Conservation (phyloP, 306 rosid genomes). For the Hippophae rhamnoides region DNA sequence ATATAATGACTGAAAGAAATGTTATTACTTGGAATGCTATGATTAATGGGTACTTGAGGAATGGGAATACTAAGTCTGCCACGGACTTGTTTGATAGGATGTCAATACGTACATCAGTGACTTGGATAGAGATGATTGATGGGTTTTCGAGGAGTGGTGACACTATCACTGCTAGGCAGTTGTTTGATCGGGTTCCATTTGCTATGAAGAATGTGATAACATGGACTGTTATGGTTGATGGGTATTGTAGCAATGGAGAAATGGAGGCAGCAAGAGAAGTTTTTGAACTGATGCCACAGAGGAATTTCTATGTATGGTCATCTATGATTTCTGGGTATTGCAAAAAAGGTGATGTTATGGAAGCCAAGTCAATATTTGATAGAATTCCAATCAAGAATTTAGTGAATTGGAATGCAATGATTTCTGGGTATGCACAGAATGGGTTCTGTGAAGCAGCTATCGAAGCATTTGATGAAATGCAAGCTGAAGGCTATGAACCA, state of each 20-base stretch:
- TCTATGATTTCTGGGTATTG: conserved; percentile 67
- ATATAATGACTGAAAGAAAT: conserved; percentile 42
- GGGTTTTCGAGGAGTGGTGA: conserved; percentile 56
- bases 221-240: conserved; percentile 78
- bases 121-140: conserved; percentile 66
- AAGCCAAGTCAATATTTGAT: conserved; percentile 37
- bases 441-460: conserved; percentile 52
- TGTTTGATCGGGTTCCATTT: conserved; percentile 46
- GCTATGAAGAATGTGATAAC: conserved; percentile 43
- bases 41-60: conserved; percentile 47
- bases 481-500: conserved; percentile 38
- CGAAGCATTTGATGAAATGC: conserved; percentile 37
- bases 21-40: conserved; percentile 59
- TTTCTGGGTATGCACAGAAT: conserved; percentile 62
- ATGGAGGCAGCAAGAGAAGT: conserved; percentile 55
- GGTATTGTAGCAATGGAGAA: conserved; percentile 50
- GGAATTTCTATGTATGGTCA: conserved; percentile 59
- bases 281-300: conserved; percentile 49
- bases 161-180: conserved; percentile 29
- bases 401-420: conserved; percentile 68
- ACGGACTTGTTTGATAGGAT: conserved; percentile 34
- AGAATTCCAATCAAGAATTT: conserved; percentile 36
- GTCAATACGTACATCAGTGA: conserved; percentile 31
- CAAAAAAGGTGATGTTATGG: conserved; percentile 41
- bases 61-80: conserved; percentile 39